Evolutionary conservation across 2,329 filamentous ascomycete genomes (phyloP).

Genomic region (Cordyceps fumosorosea): DNA sequence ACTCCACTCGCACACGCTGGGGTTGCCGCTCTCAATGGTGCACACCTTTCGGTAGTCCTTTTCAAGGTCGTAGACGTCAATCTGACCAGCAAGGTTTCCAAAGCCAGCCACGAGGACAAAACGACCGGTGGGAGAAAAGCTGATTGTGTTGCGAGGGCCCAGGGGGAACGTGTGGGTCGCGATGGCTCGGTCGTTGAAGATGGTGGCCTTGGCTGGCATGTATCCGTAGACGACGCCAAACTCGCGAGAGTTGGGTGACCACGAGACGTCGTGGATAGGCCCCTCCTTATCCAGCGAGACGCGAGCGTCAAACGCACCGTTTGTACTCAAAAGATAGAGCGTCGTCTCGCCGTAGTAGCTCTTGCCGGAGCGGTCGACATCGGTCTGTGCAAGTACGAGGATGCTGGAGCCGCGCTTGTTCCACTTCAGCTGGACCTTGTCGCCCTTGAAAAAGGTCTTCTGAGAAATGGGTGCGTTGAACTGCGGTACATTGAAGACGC

Average conservation of each 20-base stretch:
- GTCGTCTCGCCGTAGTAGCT: conserved; percentile 99
- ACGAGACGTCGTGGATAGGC: conserved; percentile 95
- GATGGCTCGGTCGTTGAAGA: conserved; percentile 87
- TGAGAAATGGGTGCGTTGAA: conserved; percentile 81
- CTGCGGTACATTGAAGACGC: conserved; percentile 87
- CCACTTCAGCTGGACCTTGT: conserved; percentile 99
- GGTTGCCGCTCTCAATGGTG: conserved; percentile 92
- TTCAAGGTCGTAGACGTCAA: conserved; percentile 94
- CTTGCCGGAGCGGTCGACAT: conserved; percentile 97
- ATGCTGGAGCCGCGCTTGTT: conserved; percentile 85
- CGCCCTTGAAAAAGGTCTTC: conserved; percentile 98
- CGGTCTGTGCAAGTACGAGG: conserved; percentile 92
- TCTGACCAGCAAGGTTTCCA: conserved; percentile 93
- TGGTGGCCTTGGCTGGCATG: conserved; percentile 98
- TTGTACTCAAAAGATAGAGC: conserved; percentile 88
- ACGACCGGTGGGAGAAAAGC: conserved; percentile 87
- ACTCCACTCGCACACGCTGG: conserved; percentile 95
- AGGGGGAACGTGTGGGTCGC: conserved; percentile 80
- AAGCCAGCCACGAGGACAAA: conserved; percentile 94
- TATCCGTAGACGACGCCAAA: conserved; percentile 97
- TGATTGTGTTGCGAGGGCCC: conserved; percentile 86
- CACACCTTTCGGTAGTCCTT: conserved; percentile 89
- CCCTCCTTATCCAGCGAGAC: conserved; percentile 93
- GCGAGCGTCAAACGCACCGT: conserved; percentile 85
- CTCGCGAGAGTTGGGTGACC: conserved; percentile 96